Percentiles rank a stretch among this genome's conserved stretches.
Conservation (phyloP, 768 basidiomycete genomes). For the Trametopsis cervina region DNA sequence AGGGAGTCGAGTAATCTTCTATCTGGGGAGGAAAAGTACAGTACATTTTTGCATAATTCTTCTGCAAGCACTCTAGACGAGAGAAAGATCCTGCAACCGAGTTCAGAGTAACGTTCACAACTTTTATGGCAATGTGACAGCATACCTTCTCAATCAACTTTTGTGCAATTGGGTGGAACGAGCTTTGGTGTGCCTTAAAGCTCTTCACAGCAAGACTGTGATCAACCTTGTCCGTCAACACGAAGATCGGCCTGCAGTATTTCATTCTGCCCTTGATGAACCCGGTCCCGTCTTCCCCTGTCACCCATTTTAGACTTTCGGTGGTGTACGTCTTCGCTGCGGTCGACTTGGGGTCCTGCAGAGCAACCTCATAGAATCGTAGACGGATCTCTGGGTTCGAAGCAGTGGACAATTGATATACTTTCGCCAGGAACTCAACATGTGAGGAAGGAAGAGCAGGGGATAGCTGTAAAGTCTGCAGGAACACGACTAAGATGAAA, state of each 20-base stretch:
- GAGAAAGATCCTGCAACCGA: too few species aligned
- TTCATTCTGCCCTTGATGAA: constrained; percentile 78
- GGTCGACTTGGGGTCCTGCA: constrained; percentile 40
- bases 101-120: too few species aligned
- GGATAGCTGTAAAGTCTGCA: constrained; percentile 66
- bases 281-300: constrained; percentile 51
- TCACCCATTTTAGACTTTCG: constrained; percentile 56
- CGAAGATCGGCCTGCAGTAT: constrained; percentile 67
- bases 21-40: too few species aligned
- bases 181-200: constrained; percentile 40
- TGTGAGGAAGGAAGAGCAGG: constrained; percentile 52
- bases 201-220: constrained; percentile 40
- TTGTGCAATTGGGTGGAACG: constrained; percentile 74
- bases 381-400: constrained; percentile 74
- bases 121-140: too few species aligned
- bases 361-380: constrained; percentile 69
- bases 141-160: constrained; percentile 70
- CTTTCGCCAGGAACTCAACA: constrained; percentile 47
- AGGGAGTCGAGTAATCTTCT: too few species aligned
- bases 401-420: constrained; percentile 43
- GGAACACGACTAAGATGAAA: constrained; percentile 59
- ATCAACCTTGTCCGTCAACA: constrained; percentile 47
- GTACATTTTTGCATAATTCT: too few species aligned
- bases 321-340: constrained; percentile 42
- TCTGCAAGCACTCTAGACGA: too few species aligned